Evolutionary conservation across 2,329 filamentous ascomycete species (phyloP), one percentile per base, ranked within the genome.

Genomic region (Alternaria atra): DNA sequence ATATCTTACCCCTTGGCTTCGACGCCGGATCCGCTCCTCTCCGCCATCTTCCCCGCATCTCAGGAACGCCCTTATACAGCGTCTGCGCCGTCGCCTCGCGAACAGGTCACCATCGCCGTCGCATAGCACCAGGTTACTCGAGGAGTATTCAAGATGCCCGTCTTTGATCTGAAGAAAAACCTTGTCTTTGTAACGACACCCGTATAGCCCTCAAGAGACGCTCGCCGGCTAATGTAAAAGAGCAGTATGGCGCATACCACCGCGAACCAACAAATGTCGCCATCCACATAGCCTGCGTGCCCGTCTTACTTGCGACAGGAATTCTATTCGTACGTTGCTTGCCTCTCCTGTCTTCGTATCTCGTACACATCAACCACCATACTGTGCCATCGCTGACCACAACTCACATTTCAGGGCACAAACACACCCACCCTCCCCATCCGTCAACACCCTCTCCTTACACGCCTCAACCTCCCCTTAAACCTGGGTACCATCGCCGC

Each of bases 181-280:
- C 73, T 77, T 35, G 67, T 76, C 59, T 76, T 75, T 40, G 74
- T 75, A 68, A 50, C 10, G 32, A 13, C 46, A n/a, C 46, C 46
- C 1, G 46, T 17, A 37, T 32, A 53, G 37, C 25, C 17, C 29
- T 39, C 5, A 35, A 34, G 13, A n/a, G 46, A 42, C 32, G 46
- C 32, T 35, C 32, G 17, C 20, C 34, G 13, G 46, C 46, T 50
- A 50, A 50, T 37, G 20, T 37, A 47, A 27, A 60, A 17, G 27
- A 4, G 32, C 55, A 94, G 91, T 95, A 95, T 82, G 92, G 91
- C 77, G 87, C 91, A 60, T 94, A 94, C 77, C 92, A 95, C 79
- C 88, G 91, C 75, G 89, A 94, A 78, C 82, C 86, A 85, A 83
- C 90, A 78, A 95, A 95, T 75, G 81, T 94, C 60, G 84, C 83